These are phyloP conservation scores for Colletotrichum australisinense DNA, from an alignment of 2,329 filamentous ascomycete species.

Conservation along the genomic window DNA sequence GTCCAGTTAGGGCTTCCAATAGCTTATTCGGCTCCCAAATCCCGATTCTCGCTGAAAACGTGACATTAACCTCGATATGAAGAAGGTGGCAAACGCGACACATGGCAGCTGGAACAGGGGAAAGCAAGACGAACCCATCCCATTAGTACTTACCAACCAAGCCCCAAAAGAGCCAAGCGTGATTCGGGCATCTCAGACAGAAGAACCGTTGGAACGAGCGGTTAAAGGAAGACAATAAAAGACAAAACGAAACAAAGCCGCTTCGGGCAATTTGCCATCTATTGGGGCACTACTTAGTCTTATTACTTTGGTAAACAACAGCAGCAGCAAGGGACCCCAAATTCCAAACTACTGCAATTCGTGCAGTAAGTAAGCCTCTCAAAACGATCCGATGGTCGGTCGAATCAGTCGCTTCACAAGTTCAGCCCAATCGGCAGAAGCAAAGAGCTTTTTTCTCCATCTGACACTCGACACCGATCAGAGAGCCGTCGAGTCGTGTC, in stretches of 20 bases:
- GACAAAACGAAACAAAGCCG: neutral
- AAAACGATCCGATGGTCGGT: conserved; percentile 9
- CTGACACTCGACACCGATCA: neutral
- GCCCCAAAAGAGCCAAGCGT: neutral
- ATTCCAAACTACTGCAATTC: neutral
- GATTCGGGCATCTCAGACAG: neutral
- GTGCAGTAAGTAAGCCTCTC: neutral
- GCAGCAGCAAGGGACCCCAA: neutral
- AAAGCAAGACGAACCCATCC: neutral
- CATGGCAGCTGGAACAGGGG: neutral
- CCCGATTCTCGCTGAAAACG: neutral
- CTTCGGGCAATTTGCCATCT: neutral
- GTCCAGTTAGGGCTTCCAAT: neutral
- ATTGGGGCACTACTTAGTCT: too few relatives aligned
- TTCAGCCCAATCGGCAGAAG: neutral
- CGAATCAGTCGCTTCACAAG: neutral
- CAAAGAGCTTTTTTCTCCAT: neutral
- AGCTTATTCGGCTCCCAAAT: neutral
- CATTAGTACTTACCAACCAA: neutral
- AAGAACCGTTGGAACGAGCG: neutral
- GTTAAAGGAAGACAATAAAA: neutral
- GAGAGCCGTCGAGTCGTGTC: neutral
- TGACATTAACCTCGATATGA: neutral
- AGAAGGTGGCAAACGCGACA: neutral
- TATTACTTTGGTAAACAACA: too few relatives aligned